These are phyloP conservation scores for Cordyceps cicadae DNA, from an alignment of 2,329 filamentous ascomycete genomes.

Conservation along the genomic window DNA sequence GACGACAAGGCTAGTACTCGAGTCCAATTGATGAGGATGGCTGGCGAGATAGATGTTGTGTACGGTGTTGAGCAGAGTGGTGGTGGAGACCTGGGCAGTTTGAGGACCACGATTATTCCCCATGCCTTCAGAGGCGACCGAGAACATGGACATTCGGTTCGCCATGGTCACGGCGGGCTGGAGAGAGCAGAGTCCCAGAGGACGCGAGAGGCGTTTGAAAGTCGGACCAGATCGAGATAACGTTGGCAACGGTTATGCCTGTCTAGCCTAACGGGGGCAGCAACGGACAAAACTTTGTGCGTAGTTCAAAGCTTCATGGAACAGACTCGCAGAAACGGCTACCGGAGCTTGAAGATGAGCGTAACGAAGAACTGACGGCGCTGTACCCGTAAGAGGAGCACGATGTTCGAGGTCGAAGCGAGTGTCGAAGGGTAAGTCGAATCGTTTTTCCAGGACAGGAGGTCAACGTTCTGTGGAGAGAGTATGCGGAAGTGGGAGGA, in stretches of 20 bases:
- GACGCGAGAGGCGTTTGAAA: constrained; percentile 28
- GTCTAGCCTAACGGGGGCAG: neutral
- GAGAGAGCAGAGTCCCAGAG: constrained; percentile 20
- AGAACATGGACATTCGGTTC: constrained; percentile 62
- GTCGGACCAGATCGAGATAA: neutral
- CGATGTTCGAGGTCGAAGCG: neutral
- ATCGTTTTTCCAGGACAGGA: neutral
- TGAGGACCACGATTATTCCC: constrained; percentile 54
- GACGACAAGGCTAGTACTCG: constrained; percentile 83
- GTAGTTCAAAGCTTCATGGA: neutral
- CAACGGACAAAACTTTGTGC: neutral
- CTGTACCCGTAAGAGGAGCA: neutral
- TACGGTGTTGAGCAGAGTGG: constrained; percentile 82
- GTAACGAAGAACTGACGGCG: neutral
- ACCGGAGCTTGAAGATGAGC: neutral
- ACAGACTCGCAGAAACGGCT: neutral
- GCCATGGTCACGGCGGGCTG: constrained; percentile 39
- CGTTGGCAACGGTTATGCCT: neutral
- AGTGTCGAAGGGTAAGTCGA: neutral
- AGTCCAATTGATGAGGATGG: constrained; percentile 78
- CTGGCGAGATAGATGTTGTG: constrained; percentile 81
- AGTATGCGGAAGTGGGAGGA: neutral
- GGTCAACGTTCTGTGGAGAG: neutral
- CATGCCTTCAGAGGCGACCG: constrained; percentile 55
- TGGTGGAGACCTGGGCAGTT: constrained; percentile 78